Base-by-base conservation (phyloP, 2,329 filamentous ascomycete genomes). In the Calycina marina region DNA sequence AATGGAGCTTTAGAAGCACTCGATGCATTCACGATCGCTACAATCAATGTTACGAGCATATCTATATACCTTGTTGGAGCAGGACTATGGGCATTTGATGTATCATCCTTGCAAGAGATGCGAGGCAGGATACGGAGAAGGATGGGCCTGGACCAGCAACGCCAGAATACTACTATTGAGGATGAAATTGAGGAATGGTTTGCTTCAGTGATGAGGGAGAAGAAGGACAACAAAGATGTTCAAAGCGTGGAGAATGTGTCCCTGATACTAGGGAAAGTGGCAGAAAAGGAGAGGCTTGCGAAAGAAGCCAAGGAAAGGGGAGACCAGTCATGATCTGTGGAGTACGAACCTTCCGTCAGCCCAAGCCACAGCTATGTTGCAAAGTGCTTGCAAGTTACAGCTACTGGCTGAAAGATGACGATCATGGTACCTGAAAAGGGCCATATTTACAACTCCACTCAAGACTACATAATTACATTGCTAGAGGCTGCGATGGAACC, bases 1-100 rank as follows among this genome's bases (percentile, higher is more conserved):
- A 77, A 77, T 48, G 74, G 75, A 5, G 66, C 72, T 1, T 53
- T 79, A 24, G 77, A 94, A 41, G 88, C 88, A 1, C 58, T 79
- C 18, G 80, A 93, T 56, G 88, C 88, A 0, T 62, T 98, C 14
- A 80, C 77, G 30, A 62, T 94, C 20, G 90, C 88, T 0, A 93
- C 86, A 0, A 66, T 94, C 45, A 93, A 93, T 47, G 82, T 90
- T 9, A 49, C 75, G 18, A 80, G 76, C 45, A 69, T 90, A 30
- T 76, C 67, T 1, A 72, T 93, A 53, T 72, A 92, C 66, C 57
- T 68, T 6, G 65, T 71, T 0, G 90, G 88, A 3, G 84, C 78
- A 0, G 55, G 76, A 8, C 62, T 82, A 40, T 93, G 78, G 66
- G 75, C 72, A 1, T 71, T 90, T 38, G 79, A 94, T 52, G 69